Evolutionary conservation across 2,329 filamentous ascomycete genomes (phyloP).

Genomic region (Ophiostoma fasciatum): DNA sequence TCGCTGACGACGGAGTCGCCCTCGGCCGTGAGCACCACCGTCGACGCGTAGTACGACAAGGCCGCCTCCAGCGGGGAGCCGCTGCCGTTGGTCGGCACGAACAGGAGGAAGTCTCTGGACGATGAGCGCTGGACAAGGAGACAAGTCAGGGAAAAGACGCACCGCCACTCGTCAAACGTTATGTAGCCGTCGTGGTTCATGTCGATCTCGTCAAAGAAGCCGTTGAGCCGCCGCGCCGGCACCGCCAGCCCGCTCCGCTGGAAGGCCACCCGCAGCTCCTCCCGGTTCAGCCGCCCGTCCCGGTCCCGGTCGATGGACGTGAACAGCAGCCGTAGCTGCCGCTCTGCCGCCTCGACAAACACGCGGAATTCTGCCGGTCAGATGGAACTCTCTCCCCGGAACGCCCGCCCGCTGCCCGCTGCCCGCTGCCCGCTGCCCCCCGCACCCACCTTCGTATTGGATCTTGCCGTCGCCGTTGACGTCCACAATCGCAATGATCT

Average conservation of each 20-base stretch:
- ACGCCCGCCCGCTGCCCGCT: no score
- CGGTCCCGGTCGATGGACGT: constrained; percentile 71
- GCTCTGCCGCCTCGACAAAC: constrained; percentile 80
- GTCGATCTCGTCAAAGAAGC: constrained; percentile 85
- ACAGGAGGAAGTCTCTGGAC: constrained; percentile 76
- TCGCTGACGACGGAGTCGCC: constrained; percentile 88
- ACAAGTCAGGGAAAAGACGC: constrained; percentile 23
- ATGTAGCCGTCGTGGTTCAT: constrained; percentile 77
- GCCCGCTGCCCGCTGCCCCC: no score
- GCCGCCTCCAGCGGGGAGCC: constrained; percentile 64
- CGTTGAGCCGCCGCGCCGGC: constrained; percentile 58
- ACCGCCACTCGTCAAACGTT: constrained; percentile 94
- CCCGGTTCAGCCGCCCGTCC: constrained; percentile 74
- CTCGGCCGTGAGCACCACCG: constrained; percentile 80
- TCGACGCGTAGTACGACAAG: constrained; percentile 79
- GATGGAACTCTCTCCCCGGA: no score
- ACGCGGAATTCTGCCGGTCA: constrained; percentile 78
- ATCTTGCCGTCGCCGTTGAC: constrained; percentile 77
- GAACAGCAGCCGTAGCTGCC: constrained; percentile 70
- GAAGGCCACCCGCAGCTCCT: constrained; percentile 71
- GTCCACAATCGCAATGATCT: constrained; percentile 72
- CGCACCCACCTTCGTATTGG: constrained; percentile 68
- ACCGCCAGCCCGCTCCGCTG: constrained; percentile 63
- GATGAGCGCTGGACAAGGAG: not conserved
- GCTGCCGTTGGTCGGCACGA: constrained; percentile 55